Percentiles rank a stretch among this genome's conserved stretches.
Conservation (phyloP, 192 early-diverging fungal genomes). For the Rhizoclosmatium sp. region DNA sequence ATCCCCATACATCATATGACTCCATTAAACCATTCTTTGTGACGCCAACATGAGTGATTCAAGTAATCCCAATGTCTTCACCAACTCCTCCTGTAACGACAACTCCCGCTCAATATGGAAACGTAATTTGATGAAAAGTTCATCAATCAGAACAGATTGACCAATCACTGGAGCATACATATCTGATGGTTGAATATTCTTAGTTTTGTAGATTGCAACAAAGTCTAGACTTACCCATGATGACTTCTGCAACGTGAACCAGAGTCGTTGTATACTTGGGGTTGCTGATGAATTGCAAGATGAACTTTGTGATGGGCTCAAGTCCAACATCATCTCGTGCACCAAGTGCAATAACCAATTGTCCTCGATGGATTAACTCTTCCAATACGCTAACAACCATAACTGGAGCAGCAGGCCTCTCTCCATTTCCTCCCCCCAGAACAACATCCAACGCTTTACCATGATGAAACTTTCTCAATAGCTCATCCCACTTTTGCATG, state of each 20-base stretch:
- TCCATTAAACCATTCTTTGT: constrained; percentile 1
- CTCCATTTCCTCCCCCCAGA: constrained; percentile 64
- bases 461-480: constrained; percentile 86
- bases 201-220: background rate
- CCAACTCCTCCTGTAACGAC: constrained; percentile 77
- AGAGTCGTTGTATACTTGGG: constrained; percentile 81
- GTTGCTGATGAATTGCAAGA: constrained; percentile 80
- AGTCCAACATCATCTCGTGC: constrained; percentile 89
- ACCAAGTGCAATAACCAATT: constrained; percentile 76
- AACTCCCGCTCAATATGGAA: constrained; percentile 83
- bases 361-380: constrained; percentile 90
- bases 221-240: constrained; percentile 67
- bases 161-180: constrained; percentile 84
- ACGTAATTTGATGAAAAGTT: constrained; percentile 72
- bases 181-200: constrained; percentile 52
- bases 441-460: constrained; percentile 88
- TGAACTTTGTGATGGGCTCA: constrained; percentile 83
- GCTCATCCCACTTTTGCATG: constrained; percentile 82
- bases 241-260: constrained; percentile 77
- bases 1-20: too few relatives aligned
- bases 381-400: constrained; percentile 83
- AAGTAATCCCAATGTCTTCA: constrained; percentile 82
- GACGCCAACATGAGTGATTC: constrained; percentile 51
- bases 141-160: constrained; percentile 82
- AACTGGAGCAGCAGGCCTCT: constrained; percentile 35